These are phyloP conservation scores for Neodidymelliopsis sp. DNA, from an alignment of 2,329 filamentous ascomycete genomes.

Conservation along the genomic window DNA sequence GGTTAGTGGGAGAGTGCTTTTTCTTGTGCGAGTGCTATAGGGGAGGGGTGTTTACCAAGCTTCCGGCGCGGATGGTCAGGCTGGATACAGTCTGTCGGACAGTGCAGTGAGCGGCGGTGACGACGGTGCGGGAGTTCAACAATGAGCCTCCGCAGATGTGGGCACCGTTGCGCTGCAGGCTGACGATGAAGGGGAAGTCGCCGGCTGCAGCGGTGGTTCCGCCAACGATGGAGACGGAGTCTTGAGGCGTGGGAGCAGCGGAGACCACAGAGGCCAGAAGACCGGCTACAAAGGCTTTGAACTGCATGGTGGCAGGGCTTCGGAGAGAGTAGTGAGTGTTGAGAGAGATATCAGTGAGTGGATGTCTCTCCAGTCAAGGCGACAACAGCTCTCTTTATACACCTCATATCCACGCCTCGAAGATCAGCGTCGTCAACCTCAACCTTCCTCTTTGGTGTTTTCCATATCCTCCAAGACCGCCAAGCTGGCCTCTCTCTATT, in stretches of 20 bases:
- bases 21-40: too few relatives aligned
- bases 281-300: slow-evolving; percentile 31
- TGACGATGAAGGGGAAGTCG: slow-evolving; percentile 42
- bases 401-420: neutral
- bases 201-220: slow-evolving; percentile 31
- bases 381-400: slow-evolving; percentile 27
- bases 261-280: slow-evolving; percentile 32
- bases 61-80: slow-evolving; percentile 32
- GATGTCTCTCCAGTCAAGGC: slow-evolving; percentile 21
- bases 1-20: too few relatives aligned
- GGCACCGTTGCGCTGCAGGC: slow-evolving; percentile 26
- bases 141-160: slow-evolving; percentile 41
- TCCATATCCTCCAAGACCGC: slow-evolving; percentile 23
- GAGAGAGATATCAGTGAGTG: slow-evolving; percentile 25
- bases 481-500: slow-evolving; percentile 23
- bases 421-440: slow-evolving; percentile 2
- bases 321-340: slow-evolving; percentile 18
- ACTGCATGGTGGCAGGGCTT: slow-evolving; percentile 26
- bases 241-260: slow-evolving; percentile 35
- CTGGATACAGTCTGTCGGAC: slow-evolving; percentile 23
- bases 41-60: slow-evolving; percentile 25
- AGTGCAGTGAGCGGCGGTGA: slow-evolving; percentile 41
- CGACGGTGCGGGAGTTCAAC: slow-evolving; percentile 36
- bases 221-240: slow-evolving; percentile 33
- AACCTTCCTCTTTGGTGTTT: slow-evolving; percentile 21